Percentiles rank a stretch among this genome's conserved stretches.
These are phyloP conservation scores for Erythrobasidium hasegawianum DNA, from an alignment of 1,284 basidiomycete species.

Conservation along the genomic window DNA sequence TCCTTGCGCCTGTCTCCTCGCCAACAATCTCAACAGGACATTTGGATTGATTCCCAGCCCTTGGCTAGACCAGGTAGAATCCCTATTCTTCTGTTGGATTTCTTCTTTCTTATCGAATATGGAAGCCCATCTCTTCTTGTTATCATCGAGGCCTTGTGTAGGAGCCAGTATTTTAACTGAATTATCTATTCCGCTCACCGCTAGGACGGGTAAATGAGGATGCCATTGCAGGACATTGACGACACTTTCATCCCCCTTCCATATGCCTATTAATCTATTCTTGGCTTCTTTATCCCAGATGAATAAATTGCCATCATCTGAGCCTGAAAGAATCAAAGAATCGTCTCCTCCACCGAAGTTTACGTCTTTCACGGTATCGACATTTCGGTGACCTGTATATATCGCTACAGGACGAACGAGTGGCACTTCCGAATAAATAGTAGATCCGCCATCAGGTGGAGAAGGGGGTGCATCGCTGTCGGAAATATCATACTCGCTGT, in stretches of 20 bases:
- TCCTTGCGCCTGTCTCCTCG: neutral
- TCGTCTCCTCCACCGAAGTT: conserved; percentile 62
- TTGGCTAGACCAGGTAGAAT: conserved; percentile 20
- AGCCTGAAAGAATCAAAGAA: conserved; percentile 77
- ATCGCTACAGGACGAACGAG: conserved; percentile 64
- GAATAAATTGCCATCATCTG: conserved; percentile 73
- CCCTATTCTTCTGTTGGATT: conserved; percentile 20
- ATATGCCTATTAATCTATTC: conserved; percentile 62
- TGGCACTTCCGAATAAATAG: conserved; percentile 52
- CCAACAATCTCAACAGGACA: conserved; percentile 16
- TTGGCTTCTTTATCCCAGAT: conserved; percentile 73
- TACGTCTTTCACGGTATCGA: conserved; percentile 86
- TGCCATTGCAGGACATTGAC: conserved; percentile 84
- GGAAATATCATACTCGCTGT: conserved; percentile 45
- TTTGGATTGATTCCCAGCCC: conserved; percentile 15
- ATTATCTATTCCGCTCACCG: conserved; percentile 81
- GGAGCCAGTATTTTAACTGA: conserved; percentile 82
- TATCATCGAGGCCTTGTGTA: conserved; percentile 47
- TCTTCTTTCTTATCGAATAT: conserved; percentile 11
- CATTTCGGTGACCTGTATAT: conserved; percentile 72
- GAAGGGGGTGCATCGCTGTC: conserved; percentile 42
- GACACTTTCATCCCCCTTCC: conserved; percentile 73
- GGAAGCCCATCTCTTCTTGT: conserved; percentile 2
- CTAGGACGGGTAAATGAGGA: conserved; percentile 70
- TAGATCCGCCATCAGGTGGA: conserved; percentile 38